Evolutionary conservation across 352 stramenopile genomes (phyloP).

Genomic region (Synura sp.): DNA sequence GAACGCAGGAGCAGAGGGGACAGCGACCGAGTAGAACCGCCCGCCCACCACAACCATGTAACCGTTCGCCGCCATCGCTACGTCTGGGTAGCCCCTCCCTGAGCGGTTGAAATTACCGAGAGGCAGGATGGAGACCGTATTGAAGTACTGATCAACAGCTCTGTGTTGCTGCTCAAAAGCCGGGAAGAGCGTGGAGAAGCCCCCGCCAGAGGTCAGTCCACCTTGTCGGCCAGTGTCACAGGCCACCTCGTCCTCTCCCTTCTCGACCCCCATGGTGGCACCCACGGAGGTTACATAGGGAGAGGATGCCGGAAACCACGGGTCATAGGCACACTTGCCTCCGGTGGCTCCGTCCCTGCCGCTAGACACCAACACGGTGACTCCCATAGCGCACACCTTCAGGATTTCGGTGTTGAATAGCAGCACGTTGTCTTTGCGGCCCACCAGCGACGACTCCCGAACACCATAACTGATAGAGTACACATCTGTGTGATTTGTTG

Average conservation of each 20-base stretch:
- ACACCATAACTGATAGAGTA: too few species aligned
- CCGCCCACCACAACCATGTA: too few species aligned
- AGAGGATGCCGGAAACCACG: conserved; percentile 53
- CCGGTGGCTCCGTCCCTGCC: conserved; percentile 70
- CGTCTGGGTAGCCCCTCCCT: too few species aligned
- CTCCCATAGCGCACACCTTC: conserved; percentile 75
- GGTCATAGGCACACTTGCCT: conserved; percentile 51
- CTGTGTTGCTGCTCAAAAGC: conserved; percentile 67
- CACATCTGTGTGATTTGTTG: too few species aligned
- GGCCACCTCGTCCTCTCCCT: conserved; percentile 57
- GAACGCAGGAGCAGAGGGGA: conserved; percentile 1
- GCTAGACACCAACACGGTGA: conserved; percentile 71
- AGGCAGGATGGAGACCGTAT: background rate
- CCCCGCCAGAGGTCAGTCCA: conserved; percentile 72
- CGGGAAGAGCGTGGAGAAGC: conserved; percentile 72
- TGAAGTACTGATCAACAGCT: conserved; percentile 63
- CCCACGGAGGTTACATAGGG: conserved; percentile 82
- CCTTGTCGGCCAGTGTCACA: conserved; percentile 61
- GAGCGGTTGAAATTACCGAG: too few species aligned
- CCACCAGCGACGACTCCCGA: too few species aligned
- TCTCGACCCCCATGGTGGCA: conserved; percentile 61
- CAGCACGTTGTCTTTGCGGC: too few species aligned
- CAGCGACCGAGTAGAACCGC: too few species aligned
- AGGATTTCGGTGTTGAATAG: conserved; percentile 76
- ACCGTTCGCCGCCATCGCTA: too few species aligned